Evolutionary conservation across 1,284 basidiomycete genomes (phyloP), one percentile per base, ranked within the genome.

Genomic region (Kwoniella shivajii): DNA sequence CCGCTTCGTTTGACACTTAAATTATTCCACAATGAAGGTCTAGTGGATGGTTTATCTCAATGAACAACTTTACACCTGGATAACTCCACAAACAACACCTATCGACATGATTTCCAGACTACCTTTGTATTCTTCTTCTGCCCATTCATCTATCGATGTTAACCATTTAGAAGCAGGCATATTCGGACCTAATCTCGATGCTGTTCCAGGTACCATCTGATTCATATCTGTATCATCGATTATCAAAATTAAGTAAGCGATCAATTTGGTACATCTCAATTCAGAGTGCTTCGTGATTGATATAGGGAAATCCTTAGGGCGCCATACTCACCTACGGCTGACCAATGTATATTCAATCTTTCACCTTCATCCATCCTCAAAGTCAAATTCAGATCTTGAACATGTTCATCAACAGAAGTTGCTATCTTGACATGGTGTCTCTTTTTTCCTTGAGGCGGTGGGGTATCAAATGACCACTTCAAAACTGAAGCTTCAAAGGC

Each of bases 401-500:
- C 53, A 41, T 74, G 68, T 24, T 66, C 61, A 37, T 74, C 68
- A 1, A 70, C 65, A 1, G 65, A 61, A 5, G 72, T 69, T 7
- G 73, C 75, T 0, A 72, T 89, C 74, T 95, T 97, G 78, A 98
- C 84, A 69, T 93, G 90, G 73, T 98, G 95, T 6, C 92, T 83
- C n/a, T 84, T 84, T 65, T 84, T 81, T 59, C 86, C 84, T 44
- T 84, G 76, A 0, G 91, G 90, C 0, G 90, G 88, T 55, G 84
- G 83, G 60, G 86, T 80, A 68, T 90, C 88, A 37, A 92, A 81
- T 30, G 84, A 88, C 95, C 95, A 98, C 53, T 84, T 79, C 16
- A 94, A 75, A 6, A 99, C 90, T 60, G 96, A 88, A 0, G 92
- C 94, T 53, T 94, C 88, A 68, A 99, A 98, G 0, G 92, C 89